phyloP scores from a whole-genome alignment of 306 rosid genomes.

The Trifolium repens region DNA sequence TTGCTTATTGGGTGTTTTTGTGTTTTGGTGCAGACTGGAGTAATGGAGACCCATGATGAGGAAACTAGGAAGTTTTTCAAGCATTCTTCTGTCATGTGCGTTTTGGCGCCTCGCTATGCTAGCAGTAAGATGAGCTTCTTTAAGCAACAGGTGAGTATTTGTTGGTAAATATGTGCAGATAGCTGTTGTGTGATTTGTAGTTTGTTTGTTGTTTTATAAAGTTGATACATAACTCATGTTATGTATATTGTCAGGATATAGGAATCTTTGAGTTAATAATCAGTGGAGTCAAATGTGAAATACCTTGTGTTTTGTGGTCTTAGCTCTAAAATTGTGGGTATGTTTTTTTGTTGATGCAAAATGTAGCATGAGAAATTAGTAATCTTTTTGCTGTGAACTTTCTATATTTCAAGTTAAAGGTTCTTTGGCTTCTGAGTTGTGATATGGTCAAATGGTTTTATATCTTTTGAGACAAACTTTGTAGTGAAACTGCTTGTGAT shows the following conservation, averaged over 20 bases:
- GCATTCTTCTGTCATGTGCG: constrained; percentile 90
- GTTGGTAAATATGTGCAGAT: constrained; percentile 56
- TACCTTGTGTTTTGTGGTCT: constrained; percentile 47
- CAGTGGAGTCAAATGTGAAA: constrained; percentile 43
- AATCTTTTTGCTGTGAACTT: background rate
- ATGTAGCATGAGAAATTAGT: constrained; percentile 26
- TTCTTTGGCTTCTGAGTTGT: constrained; percentile 5
- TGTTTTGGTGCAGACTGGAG: constrained; percentile 69
- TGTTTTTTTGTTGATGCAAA: constrained; percentile 45
- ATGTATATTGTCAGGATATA: constrained; percentile 45
- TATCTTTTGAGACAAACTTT: constrained; percentile 32
- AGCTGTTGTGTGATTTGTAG: background rate
- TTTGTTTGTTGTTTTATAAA: constrained; percentile 33
- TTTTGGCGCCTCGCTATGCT: constrained; percentile 78
- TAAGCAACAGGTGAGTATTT: constrained; percentile 75
- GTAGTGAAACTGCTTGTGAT: constrained; percentile 38
- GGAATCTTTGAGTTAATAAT: constrained; percentile 45
- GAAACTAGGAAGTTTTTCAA: constrained; percentile 84
- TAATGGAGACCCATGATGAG: constrained; percentile 94
- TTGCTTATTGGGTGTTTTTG: background rate
- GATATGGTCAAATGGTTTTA: background rate
- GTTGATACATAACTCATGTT: constrained; percentile 42
- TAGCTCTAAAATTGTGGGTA: constrained; percentile 42
- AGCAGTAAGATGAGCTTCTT: constrained; percentile 77
- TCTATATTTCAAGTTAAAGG: constrained; percentile 28